Conservation (phyloP, 2,329 filamentous ascomycete species). For the Ampelomyces quisqualis region DNA sequence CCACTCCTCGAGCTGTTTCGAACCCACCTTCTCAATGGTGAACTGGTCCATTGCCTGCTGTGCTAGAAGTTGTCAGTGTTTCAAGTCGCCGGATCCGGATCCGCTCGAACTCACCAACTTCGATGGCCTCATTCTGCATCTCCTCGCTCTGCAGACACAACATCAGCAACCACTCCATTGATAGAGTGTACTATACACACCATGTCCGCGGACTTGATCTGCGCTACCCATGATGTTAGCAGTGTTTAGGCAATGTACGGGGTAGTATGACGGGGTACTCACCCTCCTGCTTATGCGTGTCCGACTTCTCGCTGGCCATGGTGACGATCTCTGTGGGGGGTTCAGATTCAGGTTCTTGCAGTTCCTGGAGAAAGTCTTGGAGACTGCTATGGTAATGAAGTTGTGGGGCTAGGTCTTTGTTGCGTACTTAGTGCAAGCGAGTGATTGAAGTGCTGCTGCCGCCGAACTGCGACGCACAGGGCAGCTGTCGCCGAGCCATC, state of each 20-base stretch:
- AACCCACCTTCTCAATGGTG: slow-evolving; percentile 67
- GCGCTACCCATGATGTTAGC: slow-evolving; percentile 60
- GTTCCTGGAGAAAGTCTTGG: too few species aligned
- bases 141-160: slow-evolving; percentile 83
- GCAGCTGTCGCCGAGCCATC: slow-evolving; percentile 5
- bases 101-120: slow-evolving; percentile 71
- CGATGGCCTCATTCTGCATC: slow-evolving; percentile 93
- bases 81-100: slow-evolving; percentile 11
- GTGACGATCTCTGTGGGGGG: slow-evolving; percentile 2
- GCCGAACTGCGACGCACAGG: background rate
- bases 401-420: slow-evolving; percentile 18
- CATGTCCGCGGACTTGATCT: slow-evolving; percentile 99
- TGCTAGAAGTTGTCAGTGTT: slow-evolving; percentile 50
- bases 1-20: background rate
- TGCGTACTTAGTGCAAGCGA: slow-evolving; percentile 8
- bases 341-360: too few species aligned
- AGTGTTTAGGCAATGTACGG: slow-evolving; percentile 3
- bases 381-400: too few species aligned
- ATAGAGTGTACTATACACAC: slow-evolving; percentile 50
- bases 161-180: slow-evolving; percentile 15
- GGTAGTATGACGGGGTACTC: slow-evolving; percentile 48
- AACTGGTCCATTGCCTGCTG: slow-evolving; percentile 71
- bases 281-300: slow-evolving; percentile 52
- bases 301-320: slow-evolving; percentile 62
- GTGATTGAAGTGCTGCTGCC: slow-evolving; percentile 1